Evolutionary conservation across 2,329 filamentous ascomycete genomes (phyloP), one percentile per base, ranked within the genome.

Genomic region (Diaporthe eres): DNA sequence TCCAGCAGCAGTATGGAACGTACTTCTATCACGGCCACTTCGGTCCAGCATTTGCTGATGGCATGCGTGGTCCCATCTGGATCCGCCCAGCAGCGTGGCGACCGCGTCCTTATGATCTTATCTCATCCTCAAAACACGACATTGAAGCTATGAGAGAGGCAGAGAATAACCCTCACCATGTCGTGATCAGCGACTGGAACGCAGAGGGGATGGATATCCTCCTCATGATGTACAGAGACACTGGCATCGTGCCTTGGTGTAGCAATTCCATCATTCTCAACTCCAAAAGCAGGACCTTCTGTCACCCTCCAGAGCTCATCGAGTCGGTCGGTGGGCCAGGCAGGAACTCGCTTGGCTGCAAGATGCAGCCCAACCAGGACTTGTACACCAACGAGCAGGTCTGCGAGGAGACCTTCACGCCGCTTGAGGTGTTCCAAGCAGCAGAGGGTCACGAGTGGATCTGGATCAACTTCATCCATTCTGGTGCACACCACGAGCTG

Each of bases 11-110:
- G 42, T 78, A 78, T 9, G 77, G 77, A 34, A 78, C 74, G 10
- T 78, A 78, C 60, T 78, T 78, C 31, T 78, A 78, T 37, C 77
- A 78, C 31, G 77, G 77, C 8, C 77, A 78, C 44, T 78, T 78
- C 19, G 77, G 77, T 2, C 77, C 77, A 15, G 74, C 77, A 17
- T 78, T 78, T 49, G 74, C 77, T n/a, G 77, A 78, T 37, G 77
- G 77, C 1, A 77, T 77, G 76, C 74, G 77, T 17, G 77, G 77
- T 15, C 77, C 77, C 10, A 67, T 78, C 12, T 78, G 77, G 76
- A 76, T 78, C 63, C 63, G 58, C 3, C 77, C 77, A 19, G 76
- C 77, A 19, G 74, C 72, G 10, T 78, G 76, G 76, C 74, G 77
- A 3, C 77, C 77, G 1, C 63, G 77, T 15, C 77, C 77, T 3